Evolutionary conservation across 2,329 filamentous ascomycete genomes (phyloP).

Genomic region (Alternaria viburni): DNA sequence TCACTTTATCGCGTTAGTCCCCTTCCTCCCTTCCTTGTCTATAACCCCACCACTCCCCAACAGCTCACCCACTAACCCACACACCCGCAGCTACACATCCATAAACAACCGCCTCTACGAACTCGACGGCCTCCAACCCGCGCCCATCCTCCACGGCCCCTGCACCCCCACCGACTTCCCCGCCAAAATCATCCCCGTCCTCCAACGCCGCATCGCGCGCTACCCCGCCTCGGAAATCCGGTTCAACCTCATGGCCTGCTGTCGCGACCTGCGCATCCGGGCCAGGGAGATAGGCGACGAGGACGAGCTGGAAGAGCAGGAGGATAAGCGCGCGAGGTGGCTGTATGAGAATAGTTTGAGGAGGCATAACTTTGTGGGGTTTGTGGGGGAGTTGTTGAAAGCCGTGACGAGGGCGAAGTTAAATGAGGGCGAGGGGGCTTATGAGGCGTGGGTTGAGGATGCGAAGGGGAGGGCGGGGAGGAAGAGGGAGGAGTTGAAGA

Average conservation of each 20-base stretch:
- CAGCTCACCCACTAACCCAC: slow-evolving; percentile 5
- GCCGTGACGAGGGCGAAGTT: slow-evolving; percentile 80
- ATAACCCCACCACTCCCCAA: too few relatives aligned
- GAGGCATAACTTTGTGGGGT: slow-evolving; percentile 94
- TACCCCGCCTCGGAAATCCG: slow-evolving; percentile 89
- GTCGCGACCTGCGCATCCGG: slow-evolving; percentile 77
- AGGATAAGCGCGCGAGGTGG: slow-evolving; percentile 85
- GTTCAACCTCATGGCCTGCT: slow-evolving; percentile 95
- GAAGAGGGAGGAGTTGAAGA: slow-evolving; percentile 54
- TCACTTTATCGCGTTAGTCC: slow-evolving; percentile 80
- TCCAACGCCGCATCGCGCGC: slow-evolving; percentile 80
- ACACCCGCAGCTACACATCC: slow-evolving; percentile 70
- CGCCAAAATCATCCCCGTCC: slow-evolving; percentile 80
- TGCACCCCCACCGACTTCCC: slow-evolving; percentile 77
- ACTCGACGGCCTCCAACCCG: slow-evolving; percentile 90
- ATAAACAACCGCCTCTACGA: slow-evolving; percentile 86
- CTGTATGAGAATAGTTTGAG: slow-evolving; percentile 92
- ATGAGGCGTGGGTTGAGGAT: slow-evolving; percentile 75
- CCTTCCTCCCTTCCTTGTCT: not conserved
- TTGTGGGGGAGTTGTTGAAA: slow-evolving; percentile 88
- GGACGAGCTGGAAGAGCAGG: slow-evolving; percentile 78
- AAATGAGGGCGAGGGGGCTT: slow-evolving; percentile 67
- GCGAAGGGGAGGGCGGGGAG: slow-evolving; percentile 65
- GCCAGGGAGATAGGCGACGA: slow-evolving; percentile 83
- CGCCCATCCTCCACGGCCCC: slow-evolving; percentile 85